These are phyloP conservation scores for Apiospora arundinis DNA, from an alignment of 2,329 filamentous ascomycete species.

Conservation along the genomic window DNA sequence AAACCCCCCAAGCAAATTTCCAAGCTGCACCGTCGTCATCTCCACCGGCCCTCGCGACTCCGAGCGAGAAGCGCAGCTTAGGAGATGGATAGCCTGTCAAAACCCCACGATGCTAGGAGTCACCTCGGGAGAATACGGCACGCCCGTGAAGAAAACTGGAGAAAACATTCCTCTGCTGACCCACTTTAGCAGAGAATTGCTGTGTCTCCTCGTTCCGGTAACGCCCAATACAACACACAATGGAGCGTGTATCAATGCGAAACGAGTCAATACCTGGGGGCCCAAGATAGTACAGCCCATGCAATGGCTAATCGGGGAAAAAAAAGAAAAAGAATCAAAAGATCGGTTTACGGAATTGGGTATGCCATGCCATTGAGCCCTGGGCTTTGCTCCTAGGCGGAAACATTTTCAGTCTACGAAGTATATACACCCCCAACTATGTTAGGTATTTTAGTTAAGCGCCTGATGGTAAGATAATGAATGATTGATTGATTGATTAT, in stretches of 20 bases:
- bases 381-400: neutral
- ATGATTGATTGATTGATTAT: neutral
- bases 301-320: no score
- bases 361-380: neutral
- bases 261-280: conserved; percentile 15
- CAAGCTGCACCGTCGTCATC: conserved; percentile 19
- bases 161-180: neutral
- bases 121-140: conserved; percentile 23
- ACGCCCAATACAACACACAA: neutral
- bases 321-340: neutral
- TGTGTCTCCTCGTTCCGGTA: conserved; percentile 11
- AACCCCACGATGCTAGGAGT: conserved; percentile 23
- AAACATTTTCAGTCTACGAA: neutral
- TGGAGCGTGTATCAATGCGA: conserved; percentile 20
- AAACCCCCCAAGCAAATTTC: conserved; percentile 7
- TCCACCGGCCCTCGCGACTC: conserved; percentile 20
- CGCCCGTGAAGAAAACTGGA: conserved; percentile 15
- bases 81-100: conserved; percentile 18
- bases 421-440: neutral
- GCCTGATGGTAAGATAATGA: neutral
- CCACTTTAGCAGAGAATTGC: conserved; percentile 15
- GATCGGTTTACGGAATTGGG: neutral
- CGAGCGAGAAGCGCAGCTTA: conserved; percentile 14
- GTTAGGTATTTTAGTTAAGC: neutral
- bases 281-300: neutral